These are phyloP conservation scores for Fusarium falciforme DNA, from an alignment of 2,329 filamentous ascomycete species.

Conservation along the genomic window DNA sequence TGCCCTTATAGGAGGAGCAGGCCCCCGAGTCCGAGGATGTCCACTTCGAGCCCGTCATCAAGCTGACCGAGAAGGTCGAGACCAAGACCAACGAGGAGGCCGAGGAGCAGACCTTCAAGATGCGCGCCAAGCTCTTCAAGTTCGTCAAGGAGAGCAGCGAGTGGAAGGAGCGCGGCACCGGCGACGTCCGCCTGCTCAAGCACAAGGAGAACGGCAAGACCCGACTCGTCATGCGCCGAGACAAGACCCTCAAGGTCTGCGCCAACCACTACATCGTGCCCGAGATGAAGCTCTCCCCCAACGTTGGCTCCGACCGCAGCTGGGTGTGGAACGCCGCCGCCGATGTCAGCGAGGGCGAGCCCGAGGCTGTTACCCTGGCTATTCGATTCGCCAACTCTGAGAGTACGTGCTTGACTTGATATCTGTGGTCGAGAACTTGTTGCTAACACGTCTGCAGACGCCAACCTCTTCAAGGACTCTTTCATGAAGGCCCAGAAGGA, in stretches of 20 bases:
- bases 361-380: slow-evolving; percentile 93
- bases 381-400: slow-evolving; percentile 98
- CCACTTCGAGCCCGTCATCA: slow-evolving; percentile 97
- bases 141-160: slow-evolving; percentile 92
- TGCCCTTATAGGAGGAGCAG: slow-evolving; percentile 61
- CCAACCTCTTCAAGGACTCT: slow-evolving; percentile 96
- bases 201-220: slow-evolving; percentile 99
- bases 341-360: slow-evolving; percentile 97
- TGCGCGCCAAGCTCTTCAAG: slow-evolving; percentile 99
- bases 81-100: slow-evolving; percentile 98
- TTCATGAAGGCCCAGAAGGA: slow-evolving; percentile 98
- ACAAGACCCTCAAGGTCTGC: slow-evolving; percentile 99
- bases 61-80: slow-evolving; percentile 95
- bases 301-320: slow-evolving; percentile 96
- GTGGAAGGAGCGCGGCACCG: slow-evolving; percentile 99
- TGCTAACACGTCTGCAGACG: slow-evolving; percentile 69
- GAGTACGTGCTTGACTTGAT: slow-evolving; percentile 70
- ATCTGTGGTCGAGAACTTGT: not conserved
- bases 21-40: slow-evolving; percentile 92
- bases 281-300: slow-evolving; percentile 98
- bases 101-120: slow-evolving; percentile 98
- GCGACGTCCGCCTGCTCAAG: slow-evolving; percentile 95
- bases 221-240: slow-evolving; percentile 95
- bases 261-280: slow-evolving; percentile 99
- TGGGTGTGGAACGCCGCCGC: slow-evolving; percentile 99